Conservation (phyloP, 345 rosid genomes). For the Firmiana major region DNA sequence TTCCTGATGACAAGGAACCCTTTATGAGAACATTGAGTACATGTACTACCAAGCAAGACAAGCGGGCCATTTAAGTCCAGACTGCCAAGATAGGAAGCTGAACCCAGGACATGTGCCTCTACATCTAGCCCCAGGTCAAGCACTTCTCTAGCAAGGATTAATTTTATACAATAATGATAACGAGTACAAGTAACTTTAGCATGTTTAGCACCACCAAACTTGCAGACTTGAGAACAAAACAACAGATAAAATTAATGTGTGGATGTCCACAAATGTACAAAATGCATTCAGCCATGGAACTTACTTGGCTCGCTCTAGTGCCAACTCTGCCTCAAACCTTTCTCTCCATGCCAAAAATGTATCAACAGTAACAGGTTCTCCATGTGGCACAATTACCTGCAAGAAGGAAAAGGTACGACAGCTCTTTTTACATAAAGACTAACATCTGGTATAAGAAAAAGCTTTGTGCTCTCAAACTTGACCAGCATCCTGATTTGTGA, state of each 20-base stretch:
- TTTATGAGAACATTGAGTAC: background rate
- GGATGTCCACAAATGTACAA: background rate
- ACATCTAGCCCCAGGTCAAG: background rate
- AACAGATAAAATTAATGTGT: background rate
- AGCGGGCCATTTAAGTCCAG: background rate
- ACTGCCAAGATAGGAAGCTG: background rate
- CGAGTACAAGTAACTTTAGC: background rate
- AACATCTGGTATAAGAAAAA: background rate
- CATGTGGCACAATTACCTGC: constrained; percentile 89
- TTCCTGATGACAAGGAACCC: background rate
- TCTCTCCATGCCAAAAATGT: constrained; percentile 97
- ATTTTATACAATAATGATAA: background rate
- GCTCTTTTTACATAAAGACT: background rate
- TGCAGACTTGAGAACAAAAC: background rate
- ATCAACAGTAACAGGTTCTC: constrained; percentile 92
- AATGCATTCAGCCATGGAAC: constrained; percentile 23
- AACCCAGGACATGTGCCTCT: background rate
- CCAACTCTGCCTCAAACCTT: constrained; percentile 94
- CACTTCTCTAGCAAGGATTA: background rate
- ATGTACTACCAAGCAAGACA: background rate
- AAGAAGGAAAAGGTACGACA: background rate
- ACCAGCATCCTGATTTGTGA: constrained; percentile 4
- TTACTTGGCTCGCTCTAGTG: constrained; percentile 96
- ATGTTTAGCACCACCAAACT: background rate
- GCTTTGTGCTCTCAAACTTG: background rate